phyloP scores from a whole-genome alignment of 2,329 filamentous ascomycete genomes.

The Clarireedia paspali region DNA sequence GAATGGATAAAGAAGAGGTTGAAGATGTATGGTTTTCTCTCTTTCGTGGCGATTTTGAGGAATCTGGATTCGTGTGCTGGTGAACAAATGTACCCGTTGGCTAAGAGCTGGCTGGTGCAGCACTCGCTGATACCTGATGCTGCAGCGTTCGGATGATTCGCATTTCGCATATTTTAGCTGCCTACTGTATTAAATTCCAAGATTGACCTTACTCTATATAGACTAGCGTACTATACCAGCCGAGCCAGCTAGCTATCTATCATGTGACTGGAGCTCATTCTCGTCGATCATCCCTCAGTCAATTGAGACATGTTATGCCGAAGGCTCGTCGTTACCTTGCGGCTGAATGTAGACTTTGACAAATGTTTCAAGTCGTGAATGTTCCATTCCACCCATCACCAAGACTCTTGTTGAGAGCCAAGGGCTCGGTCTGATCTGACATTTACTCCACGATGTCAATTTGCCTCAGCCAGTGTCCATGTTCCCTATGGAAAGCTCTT shows the following conservation, averaged over 20 bases:
- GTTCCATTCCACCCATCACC: background rate
- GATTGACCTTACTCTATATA: background rate
- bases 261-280: no score
- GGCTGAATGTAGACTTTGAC: no score
- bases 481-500: conserved; percentile 4
- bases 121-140: background rate
- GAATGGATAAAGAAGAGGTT: no score
- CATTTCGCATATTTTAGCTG: background rate
- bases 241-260: background rate
- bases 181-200: background rate
- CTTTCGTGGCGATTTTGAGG: no score
- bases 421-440: background rate
- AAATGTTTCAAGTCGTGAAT: background rate
- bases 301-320: no score
- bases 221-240: no score
- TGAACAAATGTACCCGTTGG: no score
- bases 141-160: background rate
- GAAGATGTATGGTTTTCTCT: no score
- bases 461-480: background rate
- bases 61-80: no score
- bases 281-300: no score
- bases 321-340: no score
- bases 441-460: background rate
- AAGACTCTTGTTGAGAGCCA: background rate
- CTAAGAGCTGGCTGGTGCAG: no score